These are phyloP conservation scores for Aspergillus amoenus DNA, from an alignment of 2,329 filamentous ascomycete genomes.

Conservation along the genomic window DNA sequence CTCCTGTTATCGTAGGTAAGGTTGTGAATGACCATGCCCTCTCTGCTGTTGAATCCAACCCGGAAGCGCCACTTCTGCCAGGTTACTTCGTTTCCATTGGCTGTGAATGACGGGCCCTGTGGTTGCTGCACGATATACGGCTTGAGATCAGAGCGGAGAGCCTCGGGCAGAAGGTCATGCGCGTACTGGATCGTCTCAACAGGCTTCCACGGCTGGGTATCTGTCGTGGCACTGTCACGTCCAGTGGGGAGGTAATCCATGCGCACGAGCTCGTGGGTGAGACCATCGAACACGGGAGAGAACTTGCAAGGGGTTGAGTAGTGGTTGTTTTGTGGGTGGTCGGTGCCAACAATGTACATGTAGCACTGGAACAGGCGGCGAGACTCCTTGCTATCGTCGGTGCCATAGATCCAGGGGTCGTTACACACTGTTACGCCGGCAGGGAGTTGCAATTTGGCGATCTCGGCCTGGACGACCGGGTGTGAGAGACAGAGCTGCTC, in stretches of 20 bases:
- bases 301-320: conserved; percentile 38
- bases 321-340: conserved; percentile 40
- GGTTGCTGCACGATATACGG: conserved; percentile 65
- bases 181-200: conserved; percentile 53
- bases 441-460: conserved; percentile 60
- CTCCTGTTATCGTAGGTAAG: conserved; percentile 62
- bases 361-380: conserved; percentile 43
- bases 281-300: conserved; percentile 54
- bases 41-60: conserved; percentile 62
- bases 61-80: conserved; percentile 69
- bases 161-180: conserved; percentile 66
- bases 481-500: conserved; percentile 58
- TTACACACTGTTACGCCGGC: conserved; percentile 56
- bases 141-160: conserved; percentile 64
- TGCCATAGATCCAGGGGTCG: conserved; percentile 71
- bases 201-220: conserved; percentile 58
- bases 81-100: conserved; percentile 56
- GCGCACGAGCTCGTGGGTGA: conserved; percentile 63
- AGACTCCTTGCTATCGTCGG: conserved; percentile 38
- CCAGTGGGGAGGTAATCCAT: conserved; percentile 70
- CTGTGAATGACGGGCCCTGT: conserved; percentile 62
- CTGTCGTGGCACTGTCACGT: conserved; percentile 58
- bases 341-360: conserved; percentile 38
- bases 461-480: conserved; percentile 56
- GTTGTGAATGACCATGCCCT: conserved; percentile 69